Percentiles rank a stretch among this genome's conserved stretches.
Conservation (phyloP, 2,329 filamentous ascomycete species). For the Diaporthe velutina region DNA sequence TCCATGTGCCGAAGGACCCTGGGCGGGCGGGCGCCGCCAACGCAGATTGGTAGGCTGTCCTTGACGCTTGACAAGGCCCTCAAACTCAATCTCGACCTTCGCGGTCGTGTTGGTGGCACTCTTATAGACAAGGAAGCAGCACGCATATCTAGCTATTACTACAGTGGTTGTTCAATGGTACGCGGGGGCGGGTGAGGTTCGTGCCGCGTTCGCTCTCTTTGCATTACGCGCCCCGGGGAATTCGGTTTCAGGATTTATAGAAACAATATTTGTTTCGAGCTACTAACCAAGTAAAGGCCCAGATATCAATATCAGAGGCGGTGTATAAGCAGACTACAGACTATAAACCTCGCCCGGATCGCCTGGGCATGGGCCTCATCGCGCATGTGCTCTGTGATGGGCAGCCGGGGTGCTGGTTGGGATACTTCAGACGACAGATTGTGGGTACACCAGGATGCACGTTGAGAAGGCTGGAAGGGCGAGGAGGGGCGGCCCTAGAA, state of each 20-base stretch:
- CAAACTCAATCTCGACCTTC: conserved; percentile 20
- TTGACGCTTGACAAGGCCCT: conserved; percentile 20
- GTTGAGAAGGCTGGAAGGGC: background rate
- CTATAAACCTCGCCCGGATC: conserved; percentile 15
- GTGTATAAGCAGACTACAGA: conserved; percentile 7
- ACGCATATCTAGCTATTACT: background rate
- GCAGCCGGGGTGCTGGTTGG: background rate
- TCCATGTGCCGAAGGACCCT: conserved; percentile 18
- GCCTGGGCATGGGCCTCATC: conserved; percentile 14
- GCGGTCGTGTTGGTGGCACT: background rate
- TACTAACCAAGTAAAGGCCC: background rate
- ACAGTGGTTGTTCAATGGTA: background rate
- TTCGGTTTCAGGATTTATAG: conserved; percentile 36
- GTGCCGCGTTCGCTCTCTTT: conserved; percentile 29
- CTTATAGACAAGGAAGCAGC: conserved; percentile 22
- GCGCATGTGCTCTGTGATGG: conserved; percentile 9
- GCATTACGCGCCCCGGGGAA: conserved; percentile 30
- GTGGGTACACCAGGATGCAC: conserved; percentile 21
- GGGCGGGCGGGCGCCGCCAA: background rate
- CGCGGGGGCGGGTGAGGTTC: conserved; percentile 17
- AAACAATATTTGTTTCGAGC: conserved; percentile 21
- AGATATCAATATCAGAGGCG: conserved; percentile 21
- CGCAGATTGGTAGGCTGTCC: conserved; percentile 10
- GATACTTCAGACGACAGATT: conserved; percentile 25
- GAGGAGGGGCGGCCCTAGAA: background rate